Percentiles rank a stretch among this genome's conserved stretches.
Conservation (phyloP, 2,329 filamentous ascomycete genomes). For the Talaromyces sp. region DNA sequence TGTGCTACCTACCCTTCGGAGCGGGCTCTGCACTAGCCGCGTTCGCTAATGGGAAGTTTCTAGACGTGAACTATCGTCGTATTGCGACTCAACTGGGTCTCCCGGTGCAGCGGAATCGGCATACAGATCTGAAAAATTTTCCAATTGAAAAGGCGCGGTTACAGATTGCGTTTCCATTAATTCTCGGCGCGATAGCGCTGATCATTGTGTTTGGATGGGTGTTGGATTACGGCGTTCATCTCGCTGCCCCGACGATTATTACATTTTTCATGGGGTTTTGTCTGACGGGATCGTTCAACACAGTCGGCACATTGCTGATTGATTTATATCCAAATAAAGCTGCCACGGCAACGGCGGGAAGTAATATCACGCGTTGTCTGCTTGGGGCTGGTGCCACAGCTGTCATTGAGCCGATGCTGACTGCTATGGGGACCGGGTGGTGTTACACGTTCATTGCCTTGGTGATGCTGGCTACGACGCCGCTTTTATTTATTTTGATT, state of each 20-base stretch:
- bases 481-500: conserved; percentile 41
- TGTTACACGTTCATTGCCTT: conserved; percentile 42
- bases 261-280: conserved; percentile 40
- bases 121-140: conserved; percentile 38
- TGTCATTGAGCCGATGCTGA: conserved; percentile 42
- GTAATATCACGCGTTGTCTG: conserved; percentile 43
- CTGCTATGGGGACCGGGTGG: conserved; percentile 31
- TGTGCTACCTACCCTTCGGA: conserved; percentile 45
- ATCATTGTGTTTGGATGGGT: conserved; percentile 44
- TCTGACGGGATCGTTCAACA: conserved; percentile 42
- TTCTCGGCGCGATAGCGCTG: conserved; percentile 28
- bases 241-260: conserved; percentile 38
- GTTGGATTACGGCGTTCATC: conserved; percentile 31
- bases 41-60: conserved; percentile 37
- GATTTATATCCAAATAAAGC: conserved; percentile 43
- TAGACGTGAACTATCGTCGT: conserved; percentile 45
- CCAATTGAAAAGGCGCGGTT: conserved; percentile 45
- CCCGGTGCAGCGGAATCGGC: conserved; percentile 31
- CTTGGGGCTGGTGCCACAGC: conserved; percentile 44
- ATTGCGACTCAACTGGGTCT: conserved; percentile 32
- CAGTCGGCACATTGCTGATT: conserved; percentile 46
- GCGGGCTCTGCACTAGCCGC: conserved; percentile 39
- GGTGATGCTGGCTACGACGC: conserved; percentile 37
- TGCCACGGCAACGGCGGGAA: conserved; percentile 44
- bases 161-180: conserved; percentile 39